These are phyloP conservation scores for Pseudocercospora musae DNA, from an alignment of 2,329 filamentous ascomycete genomes.

Conservation along the genomic window DNA sequence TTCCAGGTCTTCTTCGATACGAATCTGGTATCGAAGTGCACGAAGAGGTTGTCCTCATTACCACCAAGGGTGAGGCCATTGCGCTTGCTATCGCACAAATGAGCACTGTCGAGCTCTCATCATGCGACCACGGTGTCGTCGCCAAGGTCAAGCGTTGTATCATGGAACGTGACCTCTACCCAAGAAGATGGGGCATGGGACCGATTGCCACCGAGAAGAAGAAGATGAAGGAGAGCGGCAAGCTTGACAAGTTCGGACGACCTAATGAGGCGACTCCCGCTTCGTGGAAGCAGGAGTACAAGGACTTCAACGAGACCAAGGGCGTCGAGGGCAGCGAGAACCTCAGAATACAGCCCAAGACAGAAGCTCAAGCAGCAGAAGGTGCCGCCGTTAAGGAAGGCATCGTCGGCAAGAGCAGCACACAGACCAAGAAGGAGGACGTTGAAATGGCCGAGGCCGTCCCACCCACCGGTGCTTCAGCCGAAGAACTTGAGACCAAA, in stretches of 20 bases:
- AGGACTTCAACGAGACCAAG: slow-evolving; percentile 68
- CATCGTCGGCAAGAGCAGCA: slow-evolving; percentile 31
- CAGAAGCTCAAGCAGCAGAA: slow-evolving; percentile 21
- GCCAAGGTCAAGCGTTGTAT: slow-evolving; percentile 99
- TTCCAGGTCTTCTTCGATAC: slow-evolving; percentile 90
- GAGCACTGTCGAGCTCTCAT: slow-evolving; percentile 95
- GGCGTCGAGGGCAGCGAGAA: slow-evolving; percentile 26
- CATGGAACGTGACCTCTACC: slow-evolving; percentile 99
- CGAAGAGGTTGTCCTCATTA: slow-evolving; percentile 97
- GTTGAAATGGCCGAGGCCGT: slow-evolving; percentile 37
- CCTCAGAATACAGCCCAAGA: slow-evolving; percentile 13
- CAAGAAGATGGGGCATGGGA: slow-evolving; percentile 91
- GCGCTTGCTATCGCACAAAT: slow-evolving; percentile 95
- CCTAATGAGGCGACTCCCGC: slow-evolving; percentile 89
- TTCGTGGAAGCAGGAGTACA: slow-evolving; percentile 90
- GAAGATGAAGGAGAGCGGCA: slow-evolving; percentile 97
- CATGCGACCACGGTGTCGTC: slow-evolving; percentile 95
- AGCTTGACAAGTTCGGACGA: slow-evolving; percentile 95
- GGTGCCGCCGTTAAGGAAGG: slow-evolving; percentile 22
- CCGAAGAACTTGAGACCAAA: slow-evolving; percentile 29
- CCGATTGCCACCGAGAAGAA: slow-evolving; percentile 96
- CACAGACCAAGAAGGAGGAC: slow-evolving; percentile 38
- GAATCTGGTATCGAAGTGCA: slow-evolving; percentile 88
- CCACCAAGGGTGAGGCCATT: slow-evolving; percentile 98
- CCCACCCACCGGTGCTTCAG: slow-evolving; percentile 26